These are phyloP conservation scores for Williopsis jadinii DNA, from an alignment of 1,139 yeast species.

Conservation along the genomic window DNA sequence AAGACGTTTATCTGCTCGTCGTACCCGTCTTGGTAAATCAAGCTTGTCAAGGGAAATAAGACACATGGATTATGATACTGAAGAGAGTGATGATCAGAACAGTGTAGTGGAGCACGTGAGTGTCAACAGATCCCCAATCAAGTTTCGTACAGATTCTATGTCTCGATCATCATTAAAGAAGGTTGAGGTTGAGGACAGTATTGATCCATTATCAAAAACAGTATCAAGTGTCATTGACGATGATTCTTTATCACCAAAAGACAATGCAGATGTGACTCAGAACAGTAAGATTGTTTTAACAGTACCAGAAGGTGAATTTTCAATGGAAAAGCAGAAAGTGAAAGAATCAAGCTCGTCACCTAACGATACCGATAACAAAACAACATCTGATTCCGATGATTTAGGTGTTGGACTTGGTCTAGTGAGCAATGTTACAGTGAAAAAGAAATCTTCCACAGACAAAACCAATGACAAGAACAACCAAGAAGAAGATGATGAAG, in stretches of 20 bases:
- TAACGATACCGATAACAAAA: constrained; percentile 7
- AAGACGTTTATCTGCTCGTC: constrained; percentile 6
- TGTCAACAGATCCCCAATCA: constrained; percentile 9
- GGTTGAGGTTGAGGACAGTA: constrained; percentile 6
- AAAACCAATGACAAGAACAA: neutral
- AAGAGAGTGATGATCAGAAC: constrained; percentile 5
- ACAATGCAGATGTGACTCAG: neutral
- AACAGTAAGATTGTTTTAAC: constrained; percentile 7
- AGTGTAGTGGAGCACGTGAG: constrained; percentile 1
- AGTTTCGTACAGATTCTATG: constrained; percentile 18
- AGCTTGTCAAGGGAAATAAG: constrained; percentile 17
- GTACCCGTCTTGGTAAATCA: constrained; percentile 16
- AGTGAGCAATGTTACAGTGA: constrained; percentile 9
- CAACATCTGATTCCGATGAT: constrained; percentile 20
- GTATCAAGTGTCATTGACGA: constrained; percentile 6
- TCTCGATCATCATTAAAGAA: constrained; percentile 3
- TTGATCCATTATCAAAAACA: constrained; percentile 14
- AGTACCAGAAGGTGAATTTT: constrained; percentile 22
- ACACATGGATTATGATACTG: constrained; percentile 11
- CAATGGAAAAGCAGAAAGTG: constrained; percentile 7
- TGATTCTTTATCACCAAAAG: neutral
- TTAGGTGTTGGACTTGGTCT: constrained; percentile 22
- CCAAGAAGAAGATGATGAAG: neutral
- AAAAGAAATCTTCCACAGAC: constrained; percentile 6
- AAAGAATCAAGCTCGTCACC: constrained; percentile 10